A percentile compares a stretch with the other conserved stretches of the same genome.
Conservation (phyloP, 306 rosid species). For the Acacia confusa region DNA sequence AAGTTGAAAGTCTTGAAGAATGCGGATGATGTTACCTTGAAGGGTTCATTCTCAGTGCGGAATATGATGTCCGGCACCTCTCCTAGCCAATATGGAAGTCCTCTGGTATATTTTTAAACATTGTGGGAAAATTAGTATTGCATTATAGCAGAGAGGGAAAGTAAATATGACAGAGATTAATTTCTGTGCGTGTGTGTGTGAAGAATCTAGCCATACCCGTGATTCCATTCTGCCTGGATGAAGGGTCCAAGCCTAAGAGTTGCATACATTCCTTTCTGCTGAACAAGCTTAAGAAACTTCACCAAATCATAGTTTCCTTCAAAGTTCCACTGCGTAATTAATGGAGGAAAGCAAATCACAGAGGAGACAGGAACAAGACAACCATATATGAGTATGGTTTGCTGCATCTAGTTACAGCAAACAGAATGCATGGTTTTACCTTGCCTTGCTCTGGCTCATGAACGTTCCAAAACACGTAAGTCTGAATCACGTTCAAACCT, state of each 20-base stretch:
- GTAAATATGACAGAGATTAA: not conserved
- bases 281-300: slow-evolving; percentile 56
- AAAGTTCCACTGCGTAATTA: slow-evolving; percentile 45
- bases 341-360: slow-evolving; percentile 17
- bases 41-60: slow-evolving; percentile 71
- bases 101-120: slow-evolving; percentile 51
- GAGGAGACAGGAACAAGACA: not conserved
- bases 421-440: slow-evolving; percentile 32
- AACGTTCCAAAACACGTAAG: slow-evolving; percentile 88
- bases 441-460: slow-evolving; percentile 78
- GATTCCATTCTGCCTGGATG: slow-evolving; percentile 99
- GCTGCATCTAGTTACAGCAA: not conserved
- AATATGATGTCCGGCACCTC: slow-evolving; percentile 73
- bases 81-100: slow-evolving; percentile 95
- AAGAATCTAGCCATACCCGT: slow-evolving; percentile 58
- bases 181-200: not conserved
- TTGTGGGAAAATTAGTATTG: not conserved
- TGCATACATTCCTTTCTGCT: slow-evolving; percentile 61
- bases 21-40: slow-evolving; percentile 57
- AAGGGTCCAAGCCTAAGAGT: slow-evolving; percentile 92
- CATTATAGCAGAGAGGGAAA: not conserved
- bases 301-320: slow-evolving; percentile 65
- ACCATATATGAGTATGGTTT: not conserved
- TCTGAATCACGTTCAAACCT: slow-evolving; percentile 77
- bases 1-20: not conserved